Evolutionary conservation across 306 rosid species (phyloP), one percentile per base, ranked within the genome.

Genomic region (Sphenostylis stenocarpa): DNA sequence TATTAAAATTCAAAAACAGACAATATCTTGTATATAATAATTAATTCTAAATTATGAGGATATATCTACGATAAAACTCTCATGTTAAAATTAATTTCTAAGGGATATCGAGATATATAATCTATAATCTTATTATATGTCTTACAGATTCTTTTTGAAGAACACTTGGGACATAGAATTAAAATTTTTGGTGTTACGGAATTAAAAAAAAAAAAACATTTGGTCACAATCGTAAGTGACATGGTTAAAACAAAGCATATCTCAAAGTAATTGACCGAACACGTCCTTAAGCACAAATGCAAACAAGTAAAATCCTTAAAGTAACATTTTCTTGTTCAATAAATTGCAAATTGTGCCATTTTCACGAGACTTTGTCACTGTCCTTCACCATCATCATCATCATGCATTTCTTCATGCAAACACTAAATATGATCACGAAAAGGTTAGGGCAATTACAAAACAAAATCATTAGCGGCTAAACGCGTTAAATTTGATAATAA

Each of bases 331-430:
- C 0, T 2, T 2, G 13, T 34, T n/a, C 12, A 13, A 28, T 57
- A 41, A 84, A 79, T 82, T 77, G 77, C 94, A 26, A 55, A 43
- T 17, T 17, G 31, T 86, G 85, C 88, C 90, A 86, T 56, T 70
- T 60, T 90, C 98, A 94, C 97, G 98, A 91, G 96, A 85, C 77
- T 91, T 65, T 86, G 91, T 78, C 95, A 75, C 86, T 80, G 89
- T 90, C 89, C 83, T 66, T 84, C 89, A 66, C 53, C 82, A 83
- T 85, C 77, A 80, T 84, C 89, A 66, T 48, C 82, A 83, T 85
- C 77, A 80, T 84, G 71, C 85, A 29, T 65, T 79, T 67, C 1
- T 6, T 4, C 17, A 56, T 85, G 81, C 61, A 61, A 84, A 75
- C 80, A 68, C 84, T 84, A 68, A 75, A 80, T 72, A 75, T 63